A percentile compares a stretch with the other conserved stretches of the same genome.
phyloP scores from a whole-genome alignment of 768 basidiomycete genomes.

The Tephrocybe sp. region DNA sequence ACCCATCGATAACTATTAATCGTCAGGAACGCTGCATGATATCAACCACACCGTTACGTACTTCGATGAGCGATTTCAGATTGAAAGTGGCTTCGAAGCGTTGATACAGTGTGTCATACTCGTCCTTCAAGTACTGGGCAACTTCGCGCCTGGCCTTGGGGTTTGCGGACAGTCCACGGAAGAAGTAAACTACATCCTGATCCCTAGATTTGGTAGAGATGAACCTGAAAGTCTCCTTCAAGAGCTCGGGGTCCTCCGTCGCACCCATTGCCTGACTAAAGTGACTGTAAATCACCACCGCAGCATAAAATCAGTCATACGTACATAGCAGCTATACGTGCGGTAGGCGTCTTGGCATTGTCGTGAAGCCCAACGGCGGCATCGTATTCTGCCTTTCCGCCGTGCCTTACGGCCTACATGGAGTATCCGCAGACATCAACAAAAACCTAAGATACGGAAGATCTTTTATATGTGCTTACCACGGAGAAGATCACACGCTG shows the following conservation, averaged over 20 bases:
- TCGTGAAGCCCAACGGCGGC: slow-evolving; percentile 67
- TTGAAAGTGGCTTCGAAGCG: slow-evolving; percentile 72
- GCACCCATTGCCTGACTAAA: slow-evolving; percentile 65
- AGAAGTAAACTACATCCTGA: slow-evolving; percentile 67
- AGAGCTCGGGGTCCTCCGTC: slow-evolving; percentile 53
- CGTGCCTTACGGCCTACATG: slow-evolving; percentile 66
- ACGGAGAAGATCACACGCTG: slow-evolving; percentile 52
- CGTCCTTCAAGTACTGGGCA: slow-evolving; percentile 63
- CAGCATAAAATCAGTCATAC: not conserved
- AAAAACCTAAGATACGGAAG: not conserved
- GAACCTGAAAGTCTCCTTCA: slow-evolving; percentile 63
- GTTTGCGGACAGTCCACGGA: slow-evolving; percentile 60
- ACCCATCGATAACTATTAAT: slow-evolving; percentile 24
- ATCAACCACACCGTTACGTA: slow-evolving; percentile 28
- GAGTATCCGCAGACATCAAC: slow-evolving; percentile 4
- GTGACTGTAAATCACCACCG: slow-evolving; percentile 9
- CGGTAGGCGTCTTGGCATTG: slow-evolving; percentile 72
- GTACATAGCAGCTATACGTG: slow-evolving; percentile 71
- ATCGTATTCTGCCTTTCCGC: slow-evolving; percentile 74
- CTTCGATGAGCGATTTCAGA: slow-evolving; percentile 52
- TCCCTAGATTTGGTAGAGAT: slow-evolving; percentile 53
- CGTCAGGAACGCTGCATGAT: slow-evolving; percentile 27
- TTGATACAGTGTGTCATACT: slow-evolving; percentile 66
- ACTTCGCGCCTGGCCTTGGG: slow-evolving; percentile 50
- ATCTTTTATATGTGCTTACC: slow-evolving; percentile 34